Percentiles rank a stretch among this genome's conserved stretches.
Evolutionary conservation across 371 early-diverging fungal genomes (phyloP).

Genomic region (Lichtheimia corymbifera): DNA sequence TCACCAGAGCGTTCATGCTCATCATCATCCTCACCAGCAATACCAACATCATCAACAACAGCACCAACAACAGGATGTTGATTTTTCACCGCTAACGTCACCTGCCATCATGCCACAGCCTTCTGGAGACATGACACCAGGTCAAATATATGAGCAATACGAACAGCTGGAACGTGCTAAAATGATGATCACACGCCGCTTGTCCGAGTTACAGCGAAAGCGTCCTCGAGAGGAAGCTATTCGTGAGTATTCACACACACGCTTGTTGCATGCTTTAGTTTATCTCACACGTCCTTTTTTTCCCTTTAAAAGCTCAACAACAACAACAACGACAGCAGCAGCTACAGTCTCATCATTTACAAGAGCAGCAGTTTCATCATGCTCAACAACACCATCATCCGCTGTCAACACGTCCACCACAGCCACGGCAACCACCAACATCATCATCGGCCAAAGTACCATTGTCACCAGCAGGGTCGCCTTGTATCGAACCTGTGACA

Average conservation of each 20-base stretch:
- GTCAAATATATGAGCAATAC: slow-evolving; percentile 42
- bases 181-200: slow-evolving; percentile 31
- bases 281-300: too few species aligned
- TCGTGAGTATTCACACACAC: too few species aligned
- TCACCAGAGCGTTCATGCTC: background rate
- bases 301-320: background rate
- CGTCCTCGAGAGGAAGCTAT: background rate
- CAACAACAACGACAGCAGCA: slow-evolving; percentile 4
- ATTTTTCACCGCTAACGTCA: slow-evolving; percentile 63
- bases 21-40: slow-evolving; percentile 26
- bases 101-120: slow-evolving; percentile 58
- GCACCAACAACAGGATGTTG: slow-evolving; percentile 25
- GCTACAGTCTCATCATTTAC: slow-evolving; percentile 22
- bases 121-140: slow-evolving; percentile 21
- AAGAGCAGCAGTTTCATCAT: slow-evolving; percentile 3
- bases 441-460: slow-evolving; percentile 2
- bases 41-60: slow-evolving; percentile 19
- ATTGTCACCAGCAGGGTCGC: slow-evolving; percentile 14
- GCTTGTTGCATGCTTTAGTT: too few species aligned
- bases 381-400: background rate
- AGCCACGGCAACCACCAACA: background rate
- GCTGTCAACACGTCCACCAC: background rate
- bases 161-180: slow-evolving; percentile 48
- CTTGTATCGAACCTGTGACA: slow-evolving; percentile 58
- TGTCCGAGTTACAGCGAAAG: slow-evolving; percentile 34